Evolutionary conservation across 1,284 basidiomycete species (phyloP).

Genomic region (Malassezia brasiliensis): DNA sequence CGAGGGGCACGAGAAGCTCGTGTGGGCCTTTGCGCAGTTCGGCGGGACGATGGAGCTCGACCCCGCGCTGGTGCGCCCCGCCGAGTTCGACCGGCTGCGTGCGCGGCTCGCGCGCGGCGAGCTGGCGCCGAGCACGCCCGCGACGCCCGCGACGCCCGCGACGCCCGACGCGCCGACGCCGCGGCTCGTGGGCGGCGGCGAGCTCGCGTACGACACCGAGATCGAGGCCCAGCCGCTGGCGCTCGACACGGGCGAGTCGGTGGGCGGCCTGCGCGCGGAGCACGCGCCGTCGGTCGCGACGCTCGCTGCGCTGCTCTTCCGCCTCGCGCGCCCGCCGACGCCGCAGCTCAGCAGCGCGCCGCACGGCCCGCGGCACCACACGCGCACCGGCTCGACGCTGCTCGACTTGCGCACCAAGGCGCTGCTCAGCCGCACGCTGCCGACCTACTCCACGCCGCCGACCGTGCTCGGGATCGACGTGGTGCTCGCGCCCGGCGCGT

Average conservation of each 20-base stretch:
- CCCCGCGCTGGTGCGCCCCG: conserved; percentile 49
- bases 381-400: conserved; percentile 54
- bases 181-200: conserved; percentile 32
- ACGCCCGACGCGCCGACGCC: conserved; percentile 23
- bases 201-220: conserved; percentile 28
- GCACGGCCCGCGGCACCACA: conserved; percentile 22
- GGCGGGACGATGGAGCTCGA: conserved; percentile 59
- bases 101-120: conserved; percentile 41
- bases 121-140: conserved; percentile 19
- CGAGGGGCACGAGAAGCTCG: conserved; percentile 59
- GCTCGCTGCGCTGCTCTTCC: conserved; percentile 11
- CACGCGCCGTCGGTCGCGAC: conserved; percentile 13
- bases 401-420: conserved; percentile 53
- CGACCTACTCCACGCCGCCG: conserved; percentile 70
- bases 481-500: conserved; percentile 65
- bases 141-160: conserved; percentile 22
- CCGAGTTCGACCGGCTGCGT: conserved; percentile 49
- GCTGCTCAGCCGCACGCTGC: conserved; percentile 55
- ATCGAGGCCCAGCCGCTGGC: conserved; percentile 6
- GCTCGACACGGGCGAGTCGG: conserved; percentile 14
- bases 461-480: conserved; percentile 76
- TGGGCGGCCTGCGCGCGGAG: conserved; percentile 2
- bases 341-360: not conserved
- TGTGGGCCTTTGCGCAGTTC: conserved; percentile 77
- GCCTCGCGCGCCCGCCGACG: not conserved